phyloP scores from a whole-genome alignment of 257 asterid species.

The Solanum peruvianum region DNA sequence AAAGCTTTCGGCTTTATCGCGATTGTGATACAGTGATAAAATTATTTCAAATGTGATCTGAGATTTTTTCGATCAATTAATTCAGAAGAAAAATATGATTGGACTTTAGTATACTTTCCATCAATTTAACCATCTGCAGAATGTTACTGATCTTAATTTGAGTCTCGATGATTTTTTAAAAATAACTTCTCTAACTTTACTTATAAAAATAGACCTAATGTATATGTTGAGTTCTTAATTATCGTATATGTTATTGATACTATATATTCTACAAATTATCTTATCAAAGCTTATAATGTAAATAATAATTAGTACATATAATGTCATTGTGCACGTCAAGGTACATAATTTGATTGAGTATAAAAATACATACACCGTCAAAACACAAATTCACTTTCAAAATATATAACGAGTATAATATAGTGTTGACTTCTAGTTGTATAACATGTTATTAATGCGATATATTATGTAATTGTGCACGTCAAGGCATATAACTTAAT shows the following conservation, averaged over 20 bases:
- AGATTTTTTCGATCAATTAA: background rate
- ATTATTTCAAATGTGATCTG: too few species aligned
- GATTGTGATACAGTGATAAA: fast-evolving
- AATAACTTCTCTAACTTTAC: fast-evolving
- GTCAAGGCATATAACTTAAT: background rate
- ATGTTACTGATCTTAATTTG: background rate
- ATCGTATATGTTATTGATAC: background rate
- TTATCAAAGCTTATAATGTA: background rate
- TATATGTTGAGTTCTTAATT: background rate
- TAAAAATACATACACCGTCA: background rate
- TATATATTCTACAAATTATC: background rate
- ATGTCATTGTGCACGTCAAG: background rate
- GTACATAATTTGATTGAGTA: background rate
- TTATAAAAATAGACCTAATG: background rate
- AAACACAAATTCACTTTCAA: background rate
- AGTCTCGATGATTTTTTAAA: background rate
- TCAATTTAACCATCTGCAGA: background rate
- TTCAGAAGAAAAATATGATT: background rate
- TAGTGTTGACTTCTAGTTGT: background rate
- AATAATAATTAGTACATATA: background rate
- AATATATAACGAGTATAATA: background rate
- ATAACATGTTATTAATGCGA: background rate
- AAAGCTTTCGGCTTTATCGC: too few species aligned
- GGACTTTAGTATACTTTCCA: background rate
- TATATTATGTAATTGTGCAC: background rate